A percentile compares a stretch with the other conserved stretches of the same genome.
Conservation (phyloP, 2,329 filamentous ascomycete species). For the Colletotrichum agaves region DNA sequence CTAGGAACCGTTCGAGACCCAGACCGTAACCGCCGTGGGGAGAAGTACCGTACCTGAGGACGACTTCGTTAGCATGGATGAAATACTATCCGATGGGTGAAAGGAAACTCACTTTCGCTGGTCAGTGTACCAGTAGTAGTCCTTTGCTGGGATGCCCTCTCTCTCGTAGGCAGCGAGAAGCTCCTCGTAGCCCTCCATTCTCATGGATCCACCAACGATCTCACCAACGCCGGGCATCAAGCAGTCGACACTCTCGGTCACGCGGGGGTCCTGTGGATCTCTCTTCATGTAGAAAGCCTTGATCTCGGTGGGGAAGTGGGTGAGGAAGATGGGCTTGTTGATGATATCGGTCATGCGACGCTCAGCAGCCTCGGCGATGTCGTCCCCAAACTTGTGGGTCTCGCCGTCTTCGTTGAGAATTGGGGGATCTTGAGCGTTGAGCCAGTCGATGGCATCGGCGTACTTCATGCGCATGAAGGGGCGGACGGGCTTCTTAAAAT, state of each 20-base stretch:
- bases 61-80: background rate
- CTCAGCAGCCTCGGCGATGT: slow-evolving; percentile 98
- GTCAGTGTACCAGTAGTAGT: slow-evolving; percentile 99
- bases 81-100: background rate
- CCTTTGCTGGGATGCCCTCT: slow-evolving; percentile 83
- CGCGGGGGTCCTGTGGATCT: slow-evolving; percentile 79
- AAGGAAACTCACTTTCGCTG: slow-evolving; percentile 84
- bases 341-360: slow-evolving; percentile 97
- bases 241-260: slow-evolving; percentile 91
- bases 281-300: slow-evolving; percentile 99
- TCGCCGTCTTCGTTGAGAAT: slow-evolving; percentile 94
- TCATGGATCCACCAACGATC: slow-evolving; percentile 97
- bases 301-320: slow-evolving; percentile 96
- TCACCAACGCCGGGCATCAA: slow-evolving; percentile 94
- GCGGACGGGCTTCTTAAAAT: slow-evolving; percentile 81
- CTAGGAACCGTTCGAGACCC: slow-evolving; percentile 82
- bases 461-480: slow-evolving; percentile 98
- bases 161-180: slow-evolving; percentile 88
- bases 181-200: slow-evolving; percentile 91
- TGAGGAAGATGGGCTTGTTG: slow-evolving; percentile 94
- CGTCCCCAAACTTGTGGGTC: slow-evolving; percentile 91
- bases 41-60: slow-evolving; percentile 82
- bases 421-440: slow-evolving; percentile 79
- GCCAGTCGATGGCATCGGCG: slow-evolving; percentile 92
- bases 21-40: slow-evolving; percentile 95